phyloP scores from a whole-genome alignment of 441 rosid genomes.

The Mallotus repandus region DNA sequence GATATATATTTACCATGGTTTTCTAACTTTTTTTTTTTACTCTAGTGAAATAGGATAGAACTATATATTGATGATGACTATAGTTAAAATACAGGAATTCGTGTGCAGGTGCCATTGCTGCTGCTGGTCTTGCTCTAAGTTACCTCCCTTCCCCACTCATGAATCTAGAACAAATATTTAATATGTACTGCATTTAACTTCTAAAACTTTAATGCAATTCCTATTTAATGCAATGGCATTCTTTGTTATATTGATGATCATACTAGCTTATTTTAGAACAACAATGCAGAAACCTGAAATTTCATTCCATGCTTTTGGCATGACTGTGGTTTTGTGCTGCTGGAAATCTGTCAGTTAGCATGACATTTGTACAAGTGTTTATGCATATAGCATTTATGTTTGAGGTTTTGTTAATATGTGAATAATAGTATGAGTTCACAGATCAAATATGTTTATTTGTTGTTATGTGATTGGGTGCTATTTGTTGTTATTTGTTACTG shows the following conservation, averaged over 20 bases:
- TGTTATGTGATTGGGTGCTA: background rate
- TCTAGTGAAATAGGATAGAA: too few relatives aligned
- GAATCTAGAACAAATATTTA: too few relatives aligned
- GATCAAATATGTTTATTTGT: background rate
- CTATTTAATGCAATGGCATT: conserved; percentile 69
- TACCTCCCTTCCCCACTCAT: too few relatives aligned
- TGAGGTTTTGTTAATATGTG: conserved; percentile 14
- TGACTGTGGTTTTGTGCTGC: background rate
- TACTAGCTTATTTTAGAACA: conserved; percentile 24
- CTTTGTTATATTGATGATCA: conserved; percentile 50
- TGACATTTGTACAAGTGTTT: background rate
- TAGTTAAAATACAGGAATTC: too few relatives aligned
- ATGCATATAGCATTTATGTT: background rate
- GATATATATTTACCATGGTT: too few relatives aligned
- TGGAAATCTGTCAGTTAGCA: background rate
- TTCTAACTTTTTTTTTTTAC: too few relatives aligned
- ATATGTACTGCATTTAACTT: background rate
- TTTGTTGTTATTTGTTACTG: too few relatives aligned
- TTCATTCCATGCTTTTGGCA: background rate
- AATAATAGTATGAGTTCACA: conserved; percentile 9
- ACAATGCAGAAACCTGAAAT: background rate
- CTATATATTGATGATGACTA: too few relatives aligned
- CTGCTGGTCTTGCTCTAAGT: too few relatives aligned
- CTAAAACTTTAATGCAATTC: conserved; percentile 5
- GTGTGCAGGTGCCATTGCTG: too few relatives aligned